Base-by-base conservation (phyloP, 208 protist genomes). In the Leptomonas pyrrhocoris region DNA sequence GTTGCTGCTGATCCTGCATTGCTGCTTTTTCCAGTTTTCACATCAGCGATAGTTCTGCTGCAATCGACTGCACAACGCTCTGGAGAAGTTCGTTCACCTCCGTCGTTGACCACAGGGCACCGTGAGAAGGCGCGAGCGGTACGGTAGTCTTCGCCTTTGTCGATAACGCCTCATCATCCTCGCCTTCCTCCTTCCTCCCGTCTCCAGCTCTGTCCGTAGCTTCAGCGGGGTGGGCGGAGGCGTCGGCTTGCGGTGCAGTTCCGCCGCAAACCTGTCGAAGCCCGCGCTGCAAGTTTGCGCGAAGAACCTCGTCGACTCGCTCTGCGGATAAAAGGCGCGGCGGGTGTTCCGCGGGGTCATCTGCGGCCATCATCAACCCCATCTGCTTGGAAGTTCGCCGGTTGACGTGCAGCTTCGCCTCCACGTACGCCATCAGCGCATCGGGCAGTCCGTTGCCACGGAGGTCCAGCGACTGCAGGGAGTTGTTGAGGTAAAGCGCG, bases 401-500 rank as follows among this genome's bases (percentile, higher is more conserved):
- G 56, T 90, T 93, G 49, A 88, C 74, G 57, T 70, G 58, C 46
- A 93, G 60, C 65, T 83, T 89, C 27, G 87, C 87, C 55, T 80
- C 80, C 42, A 88, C 60, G 21, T 77, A 82, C 62, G 79, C 73
- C 19, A 89, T 30, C 12, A 88, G 45, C 53, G 66, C 72, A 16
- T 58, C 56, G 2, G 79, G 63, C 60, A 93, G 53, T 12, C 68
- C 80, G 53, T 90, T 93, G 40, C 59, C 70, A 6, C 53, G 27
- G 0, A 93, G 50, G 21, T 85, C 46, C 45, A 93, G 36, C 42
- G 45, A 49, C 19, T 61, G 50, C 30, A 89, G 23, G 8, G 68
- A 74, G 56, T 90, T 93, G 71, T 86, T 93, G 23, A 89, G 73
- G 36, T 80, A 69, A 15, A 93, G 54, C 15, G 84, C 87, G 43